A percentile compares a stretch with the other conserved stretches of the same genome.
phyloP scores from a whole-genome alignment of 345 rosid species.

The Isatis tinctoria region DNA sequence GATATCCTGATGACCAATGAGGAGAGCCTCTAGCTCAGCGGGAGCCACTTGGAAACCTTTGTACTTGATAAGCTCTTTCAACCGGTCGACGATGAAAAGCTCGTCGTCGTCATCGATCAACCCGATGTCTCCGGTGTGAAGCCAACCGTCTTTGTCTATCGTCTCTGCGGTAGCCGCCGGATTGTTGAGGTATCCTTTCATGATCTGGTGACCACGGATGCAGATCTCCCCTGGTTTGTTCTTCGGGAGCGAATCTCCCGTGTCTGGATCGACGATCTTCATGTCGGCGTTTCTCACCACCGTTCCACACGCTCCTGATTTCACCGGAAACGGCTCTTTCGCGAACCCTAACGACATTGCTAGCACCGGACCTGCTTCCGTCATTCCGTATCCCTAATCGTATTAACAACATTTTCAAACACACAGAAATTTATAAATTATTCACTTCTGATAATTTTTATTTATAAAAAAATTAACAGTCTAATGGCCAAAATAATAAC shows the following conservation, averaged over 20 bases:
- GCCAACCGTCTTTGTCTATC: slow-evolving; percentile 60
- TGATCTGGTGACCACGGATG: slow-evolving; percentile 78
- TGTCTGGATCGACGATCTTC: slow-evolving; percentile 54
- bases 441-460: slow-evolving; percentile 16
- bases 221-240: slow-evolving; percentile 87
- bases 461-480: too few species aligned
- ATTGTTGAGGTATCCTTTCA: slow-evolving; percentile 69
- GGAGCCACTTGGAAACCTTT: slow-evolving; percentile 81
- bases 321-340: slow-evolving; percentile 61
- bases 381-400: slow-evolving; percentile 87
- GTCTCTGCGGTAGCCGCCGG: slow-evolving; percentile 44
- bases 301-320: slow-evolving; percentile 90
- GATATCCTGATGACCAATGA: slow-evolving; percentile 46
- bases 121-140: slow-evolving; percentile 43
- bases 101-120: slow-evolving; percentile 59
- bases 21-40: slow-evolving; percentile 66
- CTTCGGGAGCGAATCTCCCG: slow-evolving; percentile 46
- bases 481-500: too few species aligned
- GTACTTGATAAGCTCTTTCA: slow-evolving; percentile 71
- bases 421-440: background rate
- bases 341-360: slow-evolving; percentile 91
- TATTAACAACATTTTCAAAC: background rate
- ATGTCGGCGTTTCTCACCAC: slow-evolving; percentile 74
- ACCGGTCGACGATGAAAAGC: slow-evolving; percentile 59
- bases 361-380: slow-evolving; percentile 90